Evolutionary conservation across 495 filamentous ascomycete species (phyloP), one percentile per base, ranked within the genome.

Genomic region (Hypoxylon lienhwacheense): DNA sequence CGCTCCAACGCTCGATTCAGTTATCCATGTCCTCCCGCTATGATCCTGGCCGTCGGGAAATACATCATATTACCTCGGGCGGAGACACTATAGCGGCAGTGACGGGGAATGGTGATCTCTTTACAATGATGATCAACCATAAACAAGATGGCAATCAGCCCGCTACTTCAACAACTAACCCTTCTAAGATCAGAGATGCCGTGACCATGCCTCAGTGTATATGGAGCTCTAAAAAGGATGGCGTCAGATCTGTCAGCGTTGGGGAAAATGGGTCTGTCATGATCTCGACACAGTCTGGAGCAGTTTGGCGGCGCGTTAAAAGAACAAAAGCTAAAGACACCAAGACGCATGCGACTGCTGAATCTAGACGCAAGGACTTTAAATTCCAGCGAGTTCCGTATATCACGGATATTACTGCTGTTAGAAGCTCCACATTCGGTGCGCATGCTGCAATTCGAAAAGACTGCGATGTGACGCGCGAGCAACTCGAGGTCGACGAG

Each of bases 261-360:
- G 89, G 90, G 10, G 89, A 95, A 66, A 88, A 97, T 73, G 95
- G 91, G 5, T 96, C 91, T 2, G 89, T 98, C 52, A 95, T 98
- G 50, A 83, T 98, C 49, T 91, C 89, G 59, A 97, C 93, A 1
- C 78, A 89, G 48, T 90, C 89, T 26, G 93, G 93, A 4, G 91
- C 88, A 34, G 91, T 96, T 1, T 98, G 91, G 91, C 83, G 80
- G 47, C 84, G 92, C 36, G 80, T 89, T 47, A 90, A 88, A 61
- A 80, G 95, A 57, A 76, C 79, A 6, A 92, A 91, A 53, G 81
- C 82, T 52, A 96, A 95, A 62, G 84, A 89, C 62, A 77, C 85
- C 0, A 81, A 74, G 42, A 72, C 76, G 3, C 71, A 79, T n/a
- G 61, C 68, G 1, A 55, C 54, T 7, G 67, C 63, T 4, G 84